Evolutionary conservation across 495 filamentous ascomycete species (phyloP).

Genomic region (Articulospora tetracladia): DNA sequence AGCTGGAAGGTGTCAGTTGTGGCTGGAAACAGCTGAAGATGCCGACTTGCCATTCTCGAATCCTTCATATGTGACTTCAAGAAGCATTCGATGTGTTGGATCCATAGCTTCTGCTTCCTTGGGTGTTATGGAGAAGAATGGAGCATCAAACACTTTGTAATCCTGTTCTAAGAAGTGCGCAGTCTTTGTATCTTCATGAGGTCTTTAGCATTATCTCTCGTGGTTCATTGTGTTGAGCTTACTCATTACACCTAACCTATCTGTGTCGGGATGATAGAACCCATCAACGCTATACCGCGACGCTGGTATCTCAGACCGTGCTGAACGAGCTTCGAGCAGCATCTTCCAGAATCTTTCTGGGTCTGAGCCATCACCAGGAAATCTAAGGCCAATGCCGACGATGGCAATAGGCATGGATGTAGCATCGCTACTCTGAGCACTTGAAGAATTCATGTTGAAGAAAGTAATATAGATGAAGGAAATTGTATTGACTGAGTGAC

Average conservation of each 20-base stretch:
- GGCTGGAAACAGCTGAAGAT: background rate
- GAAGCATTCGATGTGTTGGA: constrained; percentile 43
- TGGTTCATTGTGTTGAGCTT: too few relatives aligned
- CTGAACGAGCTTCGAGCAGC: constrained; percentile 31
- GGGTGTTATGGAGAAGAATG: constrained; percentile 59
- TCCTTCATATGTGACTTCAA: constrained; percentile 58
- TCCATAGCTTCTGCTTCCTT: constrained; percentile 48
- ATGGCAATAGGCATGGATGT: constrained; percentile 8
- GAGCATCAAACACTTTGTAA: constrained; percentile 38
- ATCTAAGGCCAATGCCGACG: constrained; percentile 5
- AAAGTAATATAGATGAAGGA: background rate
- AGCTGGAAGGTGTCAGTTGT: constrained; percentile 20
- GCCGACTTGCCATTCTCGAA: constrained; percentile 41
- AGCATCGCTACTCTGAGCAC: too few relatives aligned
- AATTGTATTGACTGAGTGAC: too few relatives aligned
- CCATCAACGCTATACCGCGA: constrained; percentile 37
- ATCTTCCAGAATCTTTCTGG: constrained; percentile 49
- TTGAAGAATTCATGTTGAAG: too few relatives aligned
- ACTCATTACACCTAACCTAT: too few relatives aligned
- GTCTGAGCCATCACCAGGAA: background rate
- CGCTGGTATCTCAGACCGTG: constrained; percentile 34
- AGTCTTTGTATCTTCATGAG: too few relatives aligned
- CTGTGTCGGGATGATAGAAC: too few relatives aligned
- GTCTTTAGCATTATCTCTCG: too few relatives aligned
- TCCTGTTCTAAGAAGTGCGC: constrained; percentile 48